These are phyloP conservation scores for Aspergillus incahuasiensis DNA, from an alignment of 495 filamentous ascomycete species.

Conservation along the genomic window DNA sequence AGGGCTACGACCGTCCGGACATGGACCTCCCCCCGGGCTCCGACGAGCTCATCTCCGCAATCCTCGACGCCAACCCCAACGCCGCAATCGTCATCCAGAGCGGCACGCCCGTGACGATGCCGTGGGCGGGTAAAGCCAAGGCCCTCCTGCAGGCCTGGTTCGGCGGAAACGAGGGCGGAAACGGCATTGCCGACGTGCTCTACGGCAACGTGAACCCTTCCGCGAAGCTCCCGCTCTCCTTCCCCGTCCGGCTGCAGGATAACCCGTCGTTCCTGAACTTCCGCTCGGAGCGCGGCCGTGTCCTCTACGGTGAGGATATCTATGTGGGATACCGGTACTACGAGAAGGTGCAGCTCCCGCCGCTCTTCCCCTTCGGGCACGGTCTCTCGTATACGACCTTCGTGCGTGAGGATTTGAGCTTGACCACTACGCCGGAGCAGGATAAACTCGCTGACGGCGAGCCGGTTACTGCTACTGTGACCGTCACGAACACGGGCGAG, in stretches of 20 bases:
- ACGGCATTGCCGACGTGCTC: slow-evolving; percentile 56
- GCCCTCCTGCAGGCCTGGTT: slow-evolving; percentile 75
- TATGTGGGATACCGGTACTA: slow-evolving; percentile 84
- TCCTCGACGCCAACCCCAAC: slow-evolving; percentile 65
- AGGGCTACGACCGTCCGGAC: slow-evolving; percentile 76
- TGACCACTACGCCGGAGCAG: slow-evolving; percentile 33
- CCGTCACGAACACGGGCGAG: slow-evolving; percentile 63
- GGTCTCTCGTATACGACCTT: slow-evolving; percentile 81
- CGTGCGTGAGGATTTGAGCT: slow-evolving; percentile 56
- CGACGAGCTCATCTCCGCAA: slow-evolving; percentile 66
- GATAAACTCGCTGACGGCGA: slow-evolving; percentile 35
- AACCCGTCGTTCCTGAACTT: slow-evolving; percentile 76
- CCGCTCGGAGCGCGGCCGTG: slow-evolving; percentile 70
- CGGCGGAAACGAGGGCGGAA: slow-evolving; percentile 62
- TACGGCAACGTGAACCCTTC: slow-evolving; percentile 54
- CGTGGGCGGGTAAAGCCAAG: slow-evolving; percentile 64
- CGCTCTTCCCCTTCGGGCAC: slow-evolving; percentile 77
- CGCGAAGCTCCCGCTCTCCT: slow-evolving; percentile 54
- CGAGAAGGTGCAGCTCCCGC: slow-evolving; percentile 60
- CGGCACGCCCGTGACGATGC: slow-evolving; percentile 81
- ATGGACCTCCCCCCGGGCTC: slow-evolving; percentile 80
- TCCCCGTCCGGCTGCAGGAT: slow-evolving; percentile 63
- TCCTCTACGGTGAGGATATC: slow-evolving; percentile 74
- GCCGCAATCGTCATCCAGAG: slow-evolving; percentile 79
- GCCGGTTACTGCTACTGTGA: slow-evolving; percentile 56